Base-by-base conservation (phyloP, 495 filamentous ascomycete genomes). In the Podospora australis region DNA sequence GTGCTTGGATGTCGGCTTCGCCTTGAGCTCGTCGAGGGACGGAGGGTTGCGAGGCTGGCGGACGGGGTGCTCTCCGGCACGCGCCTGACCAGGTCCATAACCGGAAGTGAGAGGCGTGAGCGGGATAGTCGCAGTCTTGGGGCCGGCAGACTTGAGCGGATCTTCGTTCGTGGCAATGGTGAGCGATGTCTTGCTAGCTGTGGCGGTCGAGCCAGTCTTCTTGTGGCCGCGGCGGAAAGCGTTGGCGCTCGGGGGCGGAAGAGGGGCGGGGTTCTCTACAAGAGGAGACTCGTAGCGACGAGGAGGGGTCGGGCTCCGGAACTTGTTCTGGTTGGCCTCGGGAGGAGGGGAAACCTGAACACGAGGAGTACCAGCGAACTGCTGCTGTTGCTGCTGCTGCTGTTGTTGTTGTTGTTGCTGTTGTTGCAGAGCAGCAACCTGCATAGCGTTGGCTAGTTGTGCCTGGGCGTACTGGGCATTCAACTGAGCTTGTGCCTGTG, bases 1-100 rank as follows among this genome's bases (percentile, higher is more conserved):
- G 53, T 92, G 83, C 69, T 90, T 95, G 38, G 88, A 83, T 4
- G 92, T 99, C 5, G 92, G 92, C 67, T 89, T 90, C 21, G 83
- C 80, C 50, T 83, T 77, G 47, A 99, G 81, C 66, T 99, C 91
- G 54, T 99, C 94, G 36, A 97, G 74, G 2, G 87, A 80, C 4
- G 94, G 94, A 14, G 92, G 92, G 24, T 90, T 90, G 58, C 90
- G 87, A 39, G 92, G 92, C 66, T 97, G 94, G 51, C 92, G 92
- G 48, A 84, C 72, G 3, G 92, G 92, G 63, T 97, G 94, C 70
- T 96, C 91, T 56, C 92, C 92, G 64, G 87, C 88, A 50, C 94
- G 88, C 44, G 75, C 81, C 60, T 96, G 90, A 32, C 92, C 92
- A 39, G 94, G 92, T 21, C 90, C 94, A 61, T 97, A 97, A 7